These are phyloP conservation scores for Alternaria hordeiaustralica DNA, from an alignment of 2,329 filamentous ascomycete species.

Conservation along the genomic window DNA sequence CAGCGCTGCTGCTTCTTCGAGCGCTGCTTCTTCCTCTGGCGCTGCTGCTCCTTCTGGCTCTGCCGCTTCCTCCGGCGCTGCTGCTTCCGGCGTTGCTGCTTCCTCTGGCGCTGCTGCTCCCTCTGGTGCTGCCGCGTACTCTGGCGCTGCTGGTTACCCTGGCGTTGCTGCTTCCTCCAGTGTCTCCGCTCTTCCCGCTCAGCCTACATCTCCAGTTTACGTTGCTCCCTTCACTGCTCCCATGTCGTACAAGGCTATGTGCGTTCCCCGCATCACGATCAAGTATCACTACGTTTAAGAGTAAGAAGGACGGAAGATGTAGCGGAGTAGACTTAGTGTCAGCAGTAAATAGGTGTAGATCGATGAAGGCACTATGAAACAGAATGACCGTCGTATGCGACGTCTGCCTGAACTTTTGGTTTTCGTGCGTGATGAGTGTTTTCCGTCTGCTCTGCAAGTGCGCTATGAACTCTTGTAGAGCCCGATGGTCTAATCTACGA, in stretches of 20 bases:
- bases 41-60: not conserved
- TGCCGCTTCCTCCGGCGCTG: not conserved
- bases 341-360: conserved; percentile 25
- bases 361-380: conserved; percentile 23
- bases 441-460: conserved; percentile 22
- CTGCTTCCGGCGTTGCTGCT: conserved; percentile 7
- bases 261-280: conserved; percentile 23
- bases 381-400: conserved; percentile 18
- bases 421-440: conserved; percentile 26
- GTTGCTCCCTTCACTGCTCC: conserved; percentile 26
- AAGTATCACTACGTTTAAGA: conserved; percentile 28
- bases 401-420: conserved; percentile 22
- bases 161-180: conserved; percentile 1
- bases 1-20: conserved; percentile 14
- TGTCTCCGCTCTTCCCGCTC: conserved; percentile 22
- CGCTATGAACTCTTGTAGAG: conserved; percentile 21
- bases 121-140: not conserved
- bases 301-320: conserved; percentile 25
- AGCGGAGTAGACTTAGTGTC: conserved; percentile 23
- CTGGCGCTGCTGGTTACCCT: conserved; percentile 6
- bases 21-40: not conserved
- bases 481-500: conserved; percentile 8
- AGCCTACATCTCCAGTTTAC: conserved; percentile 29
- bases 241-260: conserved; percentile 21
- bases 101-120: conserved; percentile 2